Evolutionary conservation across 768 basidiomycete genomes (phyloP), one percentile per base, ranked within the genome.

Genomic region (Psilocybe subaeruginosa): DNA sequence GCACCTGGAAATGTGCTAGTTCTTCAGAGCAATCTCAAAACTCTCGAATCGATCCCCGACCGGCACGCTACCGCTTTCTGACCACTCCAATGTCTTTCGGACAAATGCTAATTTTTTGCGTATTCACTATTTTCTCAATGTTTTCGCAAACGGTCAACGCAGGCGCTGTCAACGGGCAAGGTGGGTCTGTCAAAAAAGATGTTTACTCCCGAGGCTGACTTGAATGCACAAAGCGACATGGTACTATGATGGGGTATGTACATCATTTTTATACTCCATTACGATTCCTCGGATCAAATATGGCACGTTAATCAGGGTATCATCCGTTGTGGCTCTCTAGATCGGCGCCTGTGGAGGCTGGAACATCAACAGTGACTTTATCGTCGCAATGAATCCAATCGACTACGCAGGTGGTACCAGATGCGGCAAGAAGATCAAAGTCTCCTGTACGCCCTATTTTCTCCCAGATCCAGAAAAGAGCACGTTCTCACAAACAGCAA

Each of bases 321-420:
- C 33, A 19, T 47, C 17, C 4, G 11, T 29, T 17, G 27, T 51
- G 23, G 29, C 8, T 12, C 27, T 33, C 23, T 58, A 71, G 70
- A 23, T 66, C 7, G 69, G 70, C 14, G 60, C 61, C 14, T 72
- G 71, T 52, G 71, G 70, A 11, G 55, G 37, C 23, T 61, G 46
- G 54, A 70, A 54, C 45, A 49, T 31, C 16, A 62, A 70, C 54
- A 56, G n/a, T 2, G 71, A 72, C 51, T 62, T 65, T 41, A 62
- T 72, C 48, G 66, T 70, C 16, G 71, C 71, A 1, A 59, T 72
- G 16, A 57, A 68, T 5, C 60, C 67, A 0, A 47, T 58, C 17
- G 60, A 66, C 35, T 71, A 68, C 54, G 68, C 58, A 29, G 47
- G 57, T 0, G 66, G 66, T 27, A 54, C 52, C 3, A 64, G 66